phyloP scores from a whole-genome alignment of 306 rosid genomes.

The Castanea mollissima region DNA sequence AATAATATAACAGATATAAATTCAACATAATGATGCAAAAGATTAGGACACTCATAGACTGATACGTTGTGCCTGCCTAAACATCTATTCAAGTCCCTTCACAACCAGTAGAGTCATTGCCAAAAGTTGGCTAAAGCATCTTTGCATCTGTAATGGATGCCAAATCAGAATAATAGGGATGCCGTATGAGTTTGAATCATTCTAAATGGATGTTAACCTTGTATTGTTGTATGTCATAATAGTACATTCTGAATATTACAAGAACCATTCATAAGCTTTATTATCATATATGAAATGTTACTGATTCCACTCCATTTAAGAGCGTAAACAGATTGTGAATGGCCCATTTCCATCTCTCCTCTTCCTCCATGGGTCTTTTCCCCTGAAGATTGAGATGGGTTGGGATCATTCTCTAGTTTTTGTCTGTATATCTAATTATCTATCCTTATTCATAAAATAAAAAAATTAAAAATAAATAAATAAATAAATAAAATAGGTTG shows the following conservation, averaged over 20 bases:
- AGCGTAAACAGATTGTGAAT: neutral
- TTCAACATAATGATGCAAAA: neutral
- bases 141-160: neutral
- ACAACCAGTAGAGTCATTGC: neutral
- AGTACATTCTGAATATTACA: neutral
- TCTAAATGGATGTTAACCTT: neutral
- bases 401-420: neutral
- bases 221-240: neutral
- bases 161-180: neutral
- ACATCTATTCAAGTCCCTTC: neutral
- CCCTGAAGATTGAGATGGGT: neutral
- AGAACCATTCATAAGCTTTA: neutral
- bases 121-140: neutral
- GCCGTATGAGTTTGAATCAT: neutral
- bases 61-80: neutral
- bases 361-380: too few species aligned
- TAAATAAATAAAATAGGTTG: too few species aligned
- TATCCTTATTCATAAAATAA: too few species aligned
- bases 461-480: too few species aligned
- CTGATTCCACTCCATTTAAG: neutral
- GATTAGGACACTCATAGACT: neutral
- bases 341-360: too few species aligned
- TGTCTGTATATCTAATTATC: too few species aligned
- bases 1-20: neutral
- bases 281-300: neutral